These are phyloP conservation scores for Trametes cinnabarina DNA, from an alignment of 768 basidiomycete species.

Conservation along the genomic window DNA sequence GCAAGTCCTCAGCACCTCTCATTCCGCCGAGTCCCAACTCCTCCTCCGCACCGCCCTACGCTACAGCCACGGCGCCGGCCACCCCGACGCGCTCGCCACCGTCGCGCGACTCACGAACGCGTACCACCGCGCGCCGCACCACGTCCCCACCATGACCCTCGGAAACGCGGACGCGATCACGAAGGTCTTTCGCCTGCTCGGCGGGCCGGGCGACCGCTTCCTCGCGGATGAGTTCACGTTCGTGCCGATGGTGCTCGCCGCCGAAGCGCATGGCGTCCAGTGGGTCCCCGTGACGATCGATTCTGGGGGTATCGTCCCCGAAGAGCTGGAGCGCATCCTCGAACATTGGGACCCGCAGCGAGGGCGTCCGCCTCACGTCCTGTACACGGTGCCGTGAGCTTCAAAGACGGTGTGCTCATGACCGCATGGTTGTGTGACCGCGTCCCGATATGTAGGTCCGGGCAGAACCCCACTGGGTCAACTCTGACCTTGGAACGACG, in stretches of 20 bases:
- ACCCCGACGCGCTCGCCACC: slow-evolving; percentile 27
- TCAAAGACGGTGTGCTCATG: too few relatives aligned
- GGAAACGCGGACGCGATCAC: slow-evolving; percentile 44
- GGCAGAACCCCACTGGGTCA: slow-evolving; percentile 52
- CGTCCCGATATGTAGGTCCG: slow-evolving; percentile 24
- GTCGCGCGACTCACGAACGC: slow-evolving; percentile 31
- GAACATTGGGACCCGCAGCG: slow-evolving; percentile 44
- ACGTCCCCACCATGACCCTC: slow-evolving; percentile 35
- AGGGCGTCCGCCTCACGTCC: slow-evolving; percentile 50
- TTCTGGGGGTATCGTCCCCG: slow-evolving; percentile 48
- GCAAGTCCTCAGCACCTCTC: slow-evolving; percentile 24
- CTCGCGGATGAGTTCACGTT: slow-evolving; percentile 46
- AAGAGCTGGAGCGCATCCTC: slow-evolving; percentile 45
- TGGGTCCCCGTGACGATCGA: slow-evolving; percentile 49
- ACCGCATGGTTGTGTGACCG: not conserved
- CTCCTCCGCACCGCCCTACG: slow-evolving; percentile 31
- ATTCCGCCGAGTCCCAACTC: slow-evolving; percentile 21
- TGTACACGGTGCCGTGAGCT: slow-evolving; percentile 50
- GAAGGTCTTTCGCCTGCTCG: slow-evolving; percentile 42
- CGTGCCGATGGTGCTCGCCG: slow-evolving; percentile 38
- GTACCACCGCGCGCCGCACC: slow-evolving; percentile 34
- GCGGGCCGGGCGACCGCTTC: slow-evolving; percentile 42
- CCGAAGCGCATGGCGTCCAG: slow-evolving; percentile 39
- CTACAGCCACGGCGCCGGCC: slow-evolving; percentile 37
- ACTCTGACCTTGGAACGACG: slow-evolving; percentile 45